Base-by-base conservation (phyloP, 2,329 filamentous ascomycete genomes). In the Apiospora arundinis region DNA sequence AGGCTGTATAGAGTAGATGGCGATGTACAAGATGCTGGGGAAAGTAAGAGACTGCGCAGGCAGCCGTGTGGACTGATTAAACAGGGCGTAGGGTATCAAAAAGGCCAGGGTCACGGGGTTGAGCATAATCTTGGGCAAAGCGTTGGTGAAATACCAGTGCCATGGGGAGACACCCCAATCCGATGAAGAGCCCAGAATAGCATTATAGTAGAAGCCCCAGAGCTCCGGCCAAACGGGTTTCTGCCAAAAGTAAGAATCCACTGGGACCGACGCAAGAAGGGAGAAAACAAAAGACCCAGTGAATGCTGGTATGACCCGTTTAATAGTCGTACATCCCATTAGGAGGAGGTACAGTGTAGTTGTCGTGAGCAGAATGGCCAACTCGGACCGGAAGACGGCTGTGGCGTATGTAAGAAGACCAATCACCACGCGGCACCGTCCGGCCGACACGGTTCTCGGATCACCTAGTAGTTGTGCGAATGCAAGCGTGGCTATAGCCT, bases 211-310 rank as follows among this genome's bases (percentile, higher is more conserved):
- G 83, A 99, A 98, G 2, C 91, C 95, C 76, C 89, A 90, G 73
- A 97, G 90, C 81, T 99, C 96, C 0, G 96, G 95, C 96, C 96
- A 99, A 42, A 97, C 82, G 1, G 88, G 88, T 73, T 88, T 89
- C 78, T 95, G 94, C 96, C 95, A 99, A 84, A 98, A 97, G 83
- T 95, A 95, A 1, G 93, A 95, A 85, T 99, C 96, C 45, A 97
- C 81, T 1, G 90, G 87, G 18, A 97, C 85, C 0, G 95, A 95
- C 46, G 92, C 82, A 16, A 84, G 74, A 1, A 98, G 86, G 0
- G 93, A 92, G 63, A 92, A 82, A n/a, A 87, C 48, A 21, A 91
- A 88, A 32, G 94, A 92, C 7, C 86, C 81, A 21, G 92, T 68
- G 23, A 94, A 93, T 23, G 93, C 88, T 21, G 88, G 84, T 56